A percentile compares a stretch with the other conserved stretches of the same genome.
phyloP scores from a whole-genome alignment of 1,284 basidiomycete species.

The Cryptococcus sp. region DNA sequence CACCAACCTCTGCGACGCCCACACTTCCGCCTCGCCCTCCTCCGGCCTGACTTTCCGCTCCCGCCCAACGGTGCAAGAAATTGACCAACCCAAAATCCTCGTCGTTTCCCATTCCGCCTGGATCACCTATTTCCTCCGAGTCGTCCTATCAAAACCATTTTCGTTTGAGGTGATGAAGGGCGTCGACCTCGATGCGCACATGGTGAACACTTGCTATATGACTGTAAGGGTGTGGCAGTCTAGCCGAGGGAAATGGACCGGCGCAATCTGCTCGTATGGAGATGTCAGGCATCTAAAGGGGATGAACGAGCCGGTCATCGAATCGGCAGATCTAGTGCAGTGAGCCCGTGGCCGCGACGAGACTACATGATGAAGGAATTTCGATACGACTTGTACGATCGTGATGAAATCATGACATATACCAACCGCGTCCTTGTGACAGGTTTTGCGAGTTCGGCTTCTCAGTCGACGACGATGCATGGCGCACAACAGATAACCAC shows the following conservation, averaged over 20 bases:
- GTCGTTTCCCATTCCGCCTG: constrained; percentile 42
- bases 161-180: constrained; percentile 6
- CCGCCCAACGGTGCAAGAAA: neutral
- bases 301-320: neutral
- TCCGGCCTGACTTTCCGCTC: too few relatives aligned
- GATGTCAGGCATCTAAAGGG: neutral
- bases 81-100: constrained; percentile 18
- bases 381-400: too few relatives aligned
- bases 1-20: constrained; percentile 7
- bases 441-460: too few relatives aligned
- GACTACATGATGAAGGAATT: too few relatives aligned
- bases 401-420: too few relatives aligned
- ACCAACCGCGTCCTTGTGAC: too few relatives aligned
- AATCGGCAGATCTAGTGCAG: neutral
- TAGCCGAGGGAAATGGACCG: neutral
- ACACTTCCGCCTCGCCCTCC: constrained; percentile 18
- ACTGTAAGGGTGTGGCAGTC: constrained; percentile 11
- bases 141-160: constrained; percentile 16
- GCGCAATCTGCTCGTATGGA: neutral
- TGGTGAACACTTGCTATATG: constrained; percentile 32
- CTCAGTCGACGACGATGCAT: too few relatives aligned
- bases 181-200: constrained; percentile 19
- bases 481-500: too few relatives aligned
- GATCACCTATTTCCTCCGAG: constrained; percentile 20
- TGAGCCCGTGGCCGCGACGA: too few relatives aligned